Percentiles rank a stretch among this genome's conserved stretches.
phyloP scores from a whole-genome alignment of 2,329 filamentous ascomycete species.

The Neurospora sp. region DNA sequence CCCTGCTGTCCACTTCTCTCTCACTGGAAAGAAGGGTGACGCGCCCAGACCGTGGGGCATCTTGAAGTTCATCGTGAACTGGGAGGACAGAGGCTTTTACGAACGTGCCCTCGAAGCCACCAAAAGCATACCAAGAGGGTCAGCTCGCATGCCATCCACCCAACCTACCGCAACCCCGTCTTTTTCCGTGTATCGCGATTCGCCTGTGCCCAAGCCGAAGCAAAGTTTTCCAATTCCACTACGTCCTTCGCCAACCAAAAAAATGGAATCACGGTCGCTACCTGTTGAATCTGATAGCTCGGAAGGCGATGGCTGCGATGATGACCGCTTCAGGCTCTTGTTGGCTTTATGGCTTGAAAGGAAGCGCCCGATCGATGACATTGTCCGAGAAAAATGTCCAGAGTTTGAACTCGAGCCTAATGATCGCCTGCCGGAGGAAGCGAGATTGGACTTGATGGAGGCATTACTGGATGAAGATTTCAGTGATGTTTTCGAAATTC shows the following conservation, averaged over 20 bases:
- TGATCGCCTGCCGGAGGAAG: not conserved
- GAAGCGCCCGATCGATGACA: not conserved
- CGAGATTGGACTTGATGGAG: not conserved
- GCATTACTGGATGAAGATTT: not conserved
- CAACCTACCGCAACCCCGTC: not conserved
- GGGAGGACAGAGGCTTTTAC: not conserved
- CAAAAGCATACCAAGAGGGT: not conserved
- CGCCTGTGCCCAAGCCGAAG: not conserved
- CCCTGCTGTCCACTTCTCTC: not conserved
- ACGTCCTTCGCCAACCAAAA: not conserved
- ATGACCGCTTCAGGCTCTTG: not conserved
- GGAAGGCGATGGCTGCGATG: not conserved
- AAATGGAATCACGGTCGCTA: not conserved
- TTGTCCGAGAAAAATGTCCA: not conserved
- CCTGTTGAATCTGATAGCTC: not conserved
- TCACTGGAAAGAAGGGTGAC: not conserved
- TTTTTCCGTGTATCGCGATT: not conserved
- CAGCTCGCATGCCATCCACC: not conserved
- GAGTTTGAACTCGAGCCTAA: not conserved
- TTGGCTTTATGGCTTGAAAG: not conserved
- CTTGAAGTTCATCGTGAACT: not conserved
- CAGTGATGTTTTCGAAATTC: not conserved
- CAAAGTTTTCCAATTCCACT: not conserved
- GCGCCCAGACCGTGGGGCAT: not conserved
- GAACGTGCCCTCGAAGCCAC: not conserved